A percentile compares a stretch with the other conserved stretches of the same genome.
These are phyloP conservation scores for Scalesia atractyloides DNA, from an alignment of 129 eudicot genomes.

Conservation along the genomic window DNA sequence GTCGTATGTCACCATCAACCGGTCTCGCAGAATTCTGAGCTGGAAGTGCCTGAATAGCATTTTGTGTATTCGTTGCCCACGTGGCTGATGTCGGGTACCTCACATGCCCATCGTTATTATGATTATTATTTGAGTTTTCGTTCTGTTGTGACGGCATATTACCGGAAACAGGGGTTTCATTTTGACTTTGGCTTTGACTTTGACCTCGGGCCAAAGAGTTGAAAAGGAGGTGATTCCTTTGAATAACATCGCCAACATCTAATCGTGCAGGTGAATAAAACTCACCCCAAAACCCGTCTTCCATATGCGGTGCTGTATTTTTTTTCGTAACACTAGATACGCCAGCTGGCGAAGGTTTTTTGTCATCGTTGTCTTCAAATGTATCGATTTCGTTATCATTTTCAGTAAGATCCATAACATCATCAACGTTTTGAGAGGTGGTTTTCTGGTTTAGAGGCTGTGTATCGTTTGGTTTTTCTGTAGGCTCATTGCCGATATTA, in stretches of 20 bases:
- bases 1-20: slow-evolving; percentile 37
- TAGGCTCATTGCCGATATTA: slow-evolving; percentile 33
- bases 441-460: slow-evolving; percentile 38
- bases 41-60: slow-evolving; percentile 74
- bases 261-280: slow-evolving; percentile 36
- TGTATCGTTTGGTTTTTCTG: slow-evolving; percentile 41
- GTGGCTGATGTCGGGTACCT: slow-evolving; percentile 38
- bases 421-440: slow-evolving; percentile 17
- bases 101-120: slow-evolving; percentile 48
- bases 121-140: slow-evolving; percentile 28
- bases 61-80: slow-evolving; percentile 41
- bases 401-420: slow-evolving; percentile 63
- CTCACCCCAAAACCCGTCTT: slow-evolving; percentile 52
- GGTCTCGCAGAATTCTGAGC: slow-evolving; percentile 40
- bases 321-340: slow-evolving; percentile 32
- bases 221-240: slow-evolving; percentile 19
- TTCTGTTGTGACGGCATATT: slow-evolving; percentile 43
- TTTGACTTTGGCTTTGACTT: slow-evolving; percentile 31
- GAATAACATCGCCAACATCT: slow-evolving; percentile 20
- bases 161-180: slow-evolving; percentile 39
- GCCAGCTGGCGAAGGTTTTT: slow-evolving; percentile 40
- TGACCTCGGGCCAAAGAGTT: slow-evolving; percentile 39
- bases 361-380: slow-evolving; percentile 33
- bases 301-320: slow-evolving; percentile 32
- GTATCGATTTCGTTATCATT: slow-evolving; percentile 48